A percentile compares a stretch with the other conserved stretches of the same genome.
phyloP scores from a whole-genome alignment of 257 asterid species.

The Salvia rosmarinus region DNA sequence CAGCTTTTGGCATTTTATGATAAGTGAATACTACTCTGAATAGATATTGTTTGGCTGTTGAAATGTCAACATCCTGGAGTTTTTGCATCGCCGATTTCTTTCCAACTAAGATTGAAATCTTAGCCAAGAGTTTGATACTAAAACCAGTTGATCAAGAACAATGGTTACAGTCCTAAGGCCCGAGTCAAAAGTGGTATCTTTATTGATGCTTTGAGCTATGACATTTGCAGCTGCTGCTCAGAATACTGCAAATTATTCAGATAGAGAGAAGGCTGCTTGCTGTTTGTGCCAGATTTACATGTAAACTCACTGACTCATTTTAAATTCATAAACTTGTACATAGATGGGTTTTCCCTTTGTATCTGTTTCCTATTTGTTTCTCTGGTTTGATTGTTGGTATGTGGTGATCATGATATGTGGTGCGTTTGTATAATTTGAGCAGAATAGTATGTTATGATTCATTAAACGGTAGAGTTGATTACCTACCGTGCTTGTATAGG shows the following conservation, averaged over 20 bases:
- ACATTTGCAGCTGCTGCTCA: not conserved
- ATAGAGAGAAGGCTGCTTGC: too few relatives aligned
- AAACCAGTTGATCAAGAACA: not conserved
- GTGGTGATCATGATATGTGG: too few relatives aligned
- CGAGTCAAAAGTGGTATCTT: not conserved
- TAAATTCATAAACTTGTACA: constrained; percentile 20
- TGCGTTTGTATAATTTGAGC: too few relatives aligned
- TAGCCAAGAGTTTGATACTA: not conserved
- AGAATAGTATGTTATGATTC: too few relatives aligned
- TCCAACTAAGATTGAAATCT: not conserved
- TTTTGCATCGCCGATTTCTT: not conserved
- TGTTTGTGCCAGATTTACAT: too few relatives aligned
- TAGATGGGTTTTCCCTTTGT: constrained; percentile 11
- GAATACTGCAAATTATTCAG: too few relatives aligned
- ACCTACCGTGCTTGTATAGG: too few relatives aligned
- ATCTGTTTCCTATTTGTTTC: not conserved
- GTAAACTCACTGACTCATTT: not conserved
- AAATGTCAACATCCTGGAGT: constrained; percentile 3
- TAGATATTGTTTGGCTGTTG: constrained; percentile 15
- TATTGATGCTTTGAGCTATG: not conserved
- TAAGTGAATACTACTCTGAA: too few relatives aligned
- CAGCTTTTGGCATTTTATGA: constrained; percentile 62
- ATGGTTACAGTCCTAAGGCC: not conserved
- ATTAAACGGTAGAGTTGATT: too few relatives aligned
- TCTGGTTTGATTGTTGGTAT: not conserved